Base-by-base conservation (phyloP, 1,139 yeast genomes). In the Debaryomycetaceae sp. region DNA sequence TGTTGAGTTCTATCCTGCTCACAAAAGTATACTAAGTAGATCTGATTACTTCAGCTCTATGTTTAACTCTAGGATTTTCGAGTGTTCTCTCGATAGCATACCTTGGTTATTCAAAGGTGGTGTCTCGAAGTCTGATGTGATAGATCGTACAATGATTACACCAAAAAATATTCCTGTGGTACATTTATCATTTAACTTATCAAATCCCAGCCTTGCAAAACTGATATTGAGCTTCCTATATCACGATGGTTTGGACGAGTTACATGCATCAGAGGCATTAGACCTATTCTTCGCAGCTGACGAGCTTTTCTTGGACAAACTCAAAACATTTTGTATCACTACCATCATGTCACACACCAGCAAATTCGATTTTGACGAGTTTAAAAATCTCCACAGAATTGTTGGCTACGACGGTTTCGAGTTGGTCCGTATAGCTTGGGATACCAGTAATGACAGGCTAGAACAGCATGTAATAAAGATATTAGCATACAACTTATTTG, bases 261-360 rank as follows among this genome's bases (percentile, higher is more conserved):
- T 86, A 11, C 81, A 85, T 0, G 58, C 76, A 38, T 60, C 65
- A 1, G 53, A 66, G 38, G 78, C 86, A 0, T 58, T 83, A 30
- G 89, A 83, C 40, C 71, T 83, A 3, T 59, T 87, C 5, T 66
- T 70, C 45, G 71, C 81, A 3, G 87, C 89, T 0, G 89, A 86
- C 55, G 76, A 81, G 46, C 60, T 87, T 36, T 62, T 83, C 38
- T 66, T 83, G 33, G 90, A 84, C 27, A 65, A 85, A 42, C 68
- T 87, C 45, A 86, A 85, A 59, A 75, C 83, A 1, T 68, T 82
- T 66, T 84, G 89, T 41, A 83, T 89, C 0, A 78, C 83, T 4
- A 66, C 75, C 2, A 69, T 86, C 37, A 76, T 86, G 0, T 73
- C 78, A 42, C 63, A 44, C 39, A 67, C 63, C 45, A 45, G 49